A percentile compares a stretch with the other conserved stretches of the same genome.
These are phyloP conservation scores for Alternaria metachromatica DNA, from an alignment of 2,329 filamentous ascomycete genomes.

Conservation along the genomic window DNA sequence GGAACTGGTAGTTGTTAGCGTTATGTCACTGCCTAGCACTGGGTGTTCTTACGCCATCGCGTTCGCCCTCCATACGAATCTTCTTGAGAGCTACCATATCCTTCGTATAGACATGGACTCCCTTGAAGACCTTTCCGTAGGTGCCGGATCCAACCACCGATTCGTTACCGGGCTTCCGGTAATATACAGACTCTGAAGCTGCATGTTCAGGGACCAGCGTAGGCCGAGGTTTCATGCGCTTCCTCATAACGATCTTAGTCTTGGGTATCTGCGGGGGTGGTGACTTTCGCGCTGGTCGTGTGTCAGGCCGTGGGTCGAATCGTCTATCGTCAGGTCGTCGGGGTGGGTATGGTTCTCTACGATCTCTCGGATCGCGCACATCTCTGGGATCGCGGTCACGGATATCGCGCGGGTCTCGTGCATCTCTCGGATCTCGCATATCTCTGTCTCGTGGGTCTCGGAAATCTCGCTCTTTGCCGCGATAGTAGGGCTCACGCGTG, in stretches of 20 bases:
- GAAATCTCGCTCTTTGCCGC: conserved; percentile 23
- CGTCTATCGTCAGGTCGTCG: conserved; percentile 37
- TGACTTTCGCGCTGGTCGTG: conserved; percentile 42
- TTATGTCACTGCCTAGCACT: not conserved
- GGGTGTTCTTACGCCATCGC: conserved; percentile 67
- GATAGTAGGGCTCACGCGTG: conserved; percentile 23
- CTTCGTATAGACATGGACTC: conserved; percentile 89
- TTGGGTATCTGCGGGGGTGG: conserved; percentile 51
- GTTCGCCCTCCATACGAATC: conserved; percentile 91
- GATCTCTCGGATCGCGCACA: conserved; percentile 28
- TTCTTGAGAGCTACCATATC: conserved; percentile 84
- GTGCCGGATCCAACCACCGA: conserved; percentile 95
- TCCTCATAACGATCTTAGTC: conserved; percentile 69
- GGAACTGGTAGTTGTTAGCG: conserved; percentile 62
- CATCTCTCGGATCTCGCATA: conserved; percentile 22
- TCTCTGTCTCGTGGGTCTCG: conserved; percentile 34
- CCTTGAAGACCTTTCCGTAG: conserved; percentile 95
- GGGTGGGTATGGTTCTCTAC: conserved; percentile 36
- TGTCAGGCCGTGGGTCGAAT: conserved; percentile 30
- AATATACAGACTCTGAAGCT: conserved; percentile 87
- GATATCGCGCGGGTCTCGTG: conserved; percentile 22
- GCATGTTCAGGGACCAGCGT: conserved; percentile 74
- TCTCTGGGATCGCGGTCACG: conserved; percentile 30
- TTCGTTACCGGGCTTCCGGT: conserved; percentile 94
- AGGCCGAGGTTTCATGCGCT: conserved; percentile 73